Base-by-base conservation (phyloP, 345 rosid species). In the Aquilaria sinensis region DNA sequence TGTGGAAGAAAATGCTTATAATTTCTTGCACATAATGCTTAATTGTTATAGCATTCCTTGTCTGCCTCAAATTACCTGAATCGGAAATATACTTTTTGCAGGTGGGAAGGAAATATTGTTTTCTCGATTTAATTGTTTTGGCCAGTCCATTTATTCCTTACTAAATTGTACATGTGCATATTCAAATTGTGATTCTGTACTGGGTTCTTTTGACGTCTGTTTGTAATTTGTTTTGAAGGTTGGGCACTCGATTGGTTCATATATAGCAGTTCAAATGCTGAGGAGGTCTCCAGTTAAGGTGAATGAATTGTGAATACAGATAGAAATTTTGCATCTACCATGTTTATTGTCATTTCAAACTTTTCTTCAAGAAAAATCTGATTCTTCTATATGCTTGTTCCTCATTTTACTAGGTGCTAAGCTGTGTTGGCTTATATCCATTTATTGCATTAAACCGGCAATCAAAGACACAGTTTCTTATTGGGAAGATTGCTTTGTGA, bases 221-320 rank as follows among this genome's bases (percentile, higher is more conserved):
- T 51, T 67, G 12, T 31, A 13, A 30, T 56, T 61, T 65, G 15
- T 73, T 46, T 57, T 64, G 70, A 67, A 89, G 97, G 90, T 89
- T 77, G 96, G 87, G 51, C 97, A 93, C 65, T 93, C 97, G 52
- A 85, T 89, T 55, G 98, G 98, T 60, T 74, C 94, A 10, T 81
- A 84, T 70, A 87, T 93, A 63, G 63, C 82, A 32, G 67, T 87
- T 69, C 88, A 85, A 60, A 75, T 82, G 56, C 67, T 87, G 31
- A 82, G 56, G 78, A 80, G 75, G 66, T 81, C 60, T 66, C 72
- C 77, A 10, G 82, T 74, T 60, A 83, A 80, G 94, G 98, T 90
- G 60, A 54, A 29, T 47, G 33, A 55, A 43, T 43, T 41, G 57
- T 56, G 66, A 53, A 2, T 50, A 58, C 15, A 23, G 33, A 63